Evolutionary conservation across 495 filamentous ascomycete genomes (phyloP).

Genomic region (Venustampulla echinocandica): DNA sequence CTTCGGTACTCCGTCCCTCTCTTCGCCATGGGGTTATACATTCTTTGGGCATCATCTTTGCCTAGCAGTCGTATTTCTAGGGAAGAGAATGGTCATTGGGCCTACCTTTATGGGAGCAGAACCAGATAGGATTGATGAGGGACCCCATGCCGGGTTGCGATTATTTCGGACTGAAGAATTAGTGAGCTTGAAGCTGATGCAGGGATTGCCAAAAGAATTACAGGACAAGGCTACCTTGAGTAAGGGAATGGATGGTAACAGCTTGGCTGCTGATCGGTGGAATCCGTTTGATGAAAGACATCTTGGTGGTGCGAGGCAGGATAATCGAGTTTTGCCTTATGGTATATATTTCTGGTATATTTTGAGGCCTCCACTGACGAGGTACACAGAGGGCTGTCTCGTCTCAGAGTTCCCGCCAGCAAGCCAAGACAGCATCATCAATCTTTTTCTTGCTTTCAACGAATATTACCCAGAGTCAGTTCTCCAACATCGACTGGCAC

Average conservation of each 20-base stretch:
- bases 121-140: constrained; percentile 62
- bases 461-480: constrained; percentile 51
- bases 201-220: constrained; percentile 40
- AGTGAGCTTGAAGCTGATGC: constrained; percentile 58
- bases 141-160: constrained; percentile 48
- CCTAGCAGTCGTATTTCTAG: constrained; percentile 55
- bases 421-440: constrained; percentile 45
- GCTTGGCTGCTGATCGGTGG: constrained; percentile 45
- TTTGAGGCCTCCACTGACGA: too few species aligned
- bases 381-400: constrained; percentile 41
- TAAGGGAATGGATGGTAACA: constrained; percentile 45
- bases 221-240: constrained; percentile 48
- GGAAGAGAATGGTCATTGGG: constrained; percentile 50
- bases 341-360: too few species aligned
- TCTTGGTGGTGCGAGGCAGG: constrained; percentile 63
- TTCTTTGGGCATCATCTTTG: constrained; percentile 75
- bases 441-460: constrained; percentile 51
- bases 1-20: constrained; percentile 37
- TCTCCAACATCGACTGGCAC: constrained; percentile 40
- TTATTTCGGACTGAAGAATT: constrained; percentile 59
- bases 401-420: constrained; percentile 35
- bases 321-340: constrained; percentile 67
- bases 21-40: constrained; percentile 57
- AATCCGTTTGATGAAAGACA: constrained; percentile 69
- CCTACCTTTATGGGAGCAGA: constrained; percentile 74